Evolutionary conservation across 768 basidiomycete species (phyloP), one percentile per base, ranked within the genome.

Genomic region (Mycena albidolilacea): DNA sequence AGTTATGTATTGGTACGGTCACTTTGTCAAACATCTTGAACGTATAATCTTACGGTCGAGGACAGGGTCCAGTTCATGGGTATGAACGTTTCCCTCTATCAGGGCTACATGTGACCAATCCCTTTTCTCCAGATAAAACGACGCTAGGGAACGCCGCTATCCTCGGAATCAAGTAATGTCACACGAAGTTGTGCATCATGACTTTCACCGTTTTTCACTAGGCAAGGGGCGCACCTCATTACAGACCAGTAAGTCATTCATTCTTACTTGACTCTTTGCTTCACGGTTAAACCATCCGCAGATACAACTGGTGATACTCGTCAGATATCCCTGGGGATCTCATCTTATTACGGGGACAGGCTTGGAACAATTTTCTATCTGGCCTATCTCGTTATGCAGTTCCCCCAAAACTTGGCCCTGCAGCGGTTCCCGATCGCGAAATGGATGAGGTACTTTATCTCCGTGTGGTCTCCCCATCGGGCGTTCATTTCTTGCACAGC

Each of bases 131-230:
- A 68, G 92, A 93, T 74, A 93, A 93, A 81, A 90, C 89, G 0
- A 93, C 92, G 0, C 82, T 93, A 3, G 92, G 91, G 1, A 89
- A 86, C 70, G 78, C 91, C 0, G 89, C 92, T 3, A 92, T 93
- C 73, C 85, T 94, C 50, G 93, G 93, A 1, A 93, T 94, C 75
- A 82, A 83, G 93, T 91, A 50, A 73, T 48, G 46, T 15, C 12
- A 17, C 46, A 48, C 17, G 5, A 11, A 48, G 12, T 7, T 15
- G 12, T 52, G 7, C 50, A 52, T n/a, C 11, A 52, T 21, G 50
- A 21, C n/a, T 21, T 86, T 74, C 59, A 35, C 65, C 21, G 8
- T 48, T 17, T 17, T 48, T 15, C 46, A 48, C 15, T 66, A n/a
- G 21, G 39, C 17, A 38, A 35, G 44, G 44, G 8, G 88, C 92